phyloP scores from a whole-genome alignment of 176 grass and related monocot genomes.

The Lolium multiflorum region DNA sequence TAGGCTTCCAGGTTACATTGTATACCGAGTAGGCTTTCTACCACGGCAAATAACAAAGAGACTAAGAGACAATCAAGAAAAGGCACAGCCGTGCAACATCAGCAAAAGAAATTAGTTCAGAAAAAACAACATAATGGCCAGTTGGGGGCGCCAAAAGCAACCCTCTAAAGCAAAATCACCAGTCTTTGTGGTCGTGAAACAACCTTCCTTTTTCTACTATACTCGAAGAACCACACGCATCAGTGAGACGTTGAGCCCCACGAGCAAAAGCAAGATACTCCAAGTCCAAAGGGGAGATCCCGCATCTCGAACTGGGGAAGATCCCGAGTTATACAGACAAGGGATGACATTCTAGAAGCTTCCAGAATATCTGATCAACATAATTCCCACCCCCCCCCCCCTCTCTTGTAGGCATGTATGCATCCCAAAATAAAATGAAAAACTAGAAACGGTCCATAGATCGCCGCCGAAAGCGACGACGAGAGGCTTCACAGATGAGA shows the following conservation, averaged over 20 bases:
- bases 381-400: background rate
- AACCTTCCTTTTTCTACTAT: constrained; percentile 34
- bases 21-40: constrained; percentile 27
- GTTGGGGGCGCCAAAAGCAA: background rate
- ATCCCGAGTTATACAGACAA: background rate
- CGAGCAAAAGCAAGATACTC: constrained; percentile 18
- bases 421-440: background rate
- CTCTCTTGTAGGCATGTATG: too few species aligned
- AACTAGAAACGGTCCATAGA: constrained; percentile 18
- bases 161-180: constrained; percentile 28
- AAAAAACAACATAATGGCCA: background rate
- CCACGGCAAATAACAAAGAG: constrained; percentile 36
- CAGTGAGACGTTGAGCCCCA: background rate
- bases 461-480: background rate
- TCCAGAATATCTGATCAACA: background rate
- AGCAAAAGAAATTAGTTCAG: constrained; percentile 29
- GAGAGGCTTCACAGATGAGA: background rate
- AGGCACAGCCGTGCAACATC: constrained; percentile 27
- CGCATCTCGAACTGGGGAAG: constrained; percentile 19
- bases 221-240: constrained; percentile 28
- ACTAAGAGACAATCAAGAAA: constrained; percentile 35
- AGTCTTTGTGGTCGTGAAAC: background rate
- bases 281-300: constrained; percentile 16
- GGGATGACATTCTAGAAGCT: constrained; percentile 9
- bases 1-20: background rate